Evolutionary conservation across 1,284 basidiomycete genomes (phyloP), one percentile per base, ranked within the genome.

Genomic region (Paramarasmius palmivorus): DNA sequence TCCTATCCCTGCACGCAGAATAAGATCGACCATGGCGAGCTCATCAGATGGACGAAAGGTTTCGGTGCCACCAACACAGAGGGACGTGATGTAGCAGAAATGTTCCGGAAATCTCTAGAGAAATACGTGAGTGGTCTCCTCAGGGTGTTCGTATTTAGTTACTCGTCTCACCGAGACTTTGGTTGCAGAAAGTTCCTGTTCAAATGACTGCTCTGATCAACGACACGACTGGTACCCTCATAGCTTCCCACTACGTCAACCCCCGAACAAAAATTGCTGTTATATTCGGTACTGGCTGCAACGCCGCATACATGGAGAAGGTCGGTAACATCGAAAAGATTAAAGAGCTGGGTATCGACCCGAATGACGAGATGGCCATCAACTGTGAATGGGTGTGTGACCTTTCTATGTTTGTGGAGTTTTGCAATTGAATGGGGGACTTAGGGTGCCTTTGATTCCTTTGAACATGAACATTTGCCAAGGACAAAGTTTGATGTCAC

Each of bases 21-120:
- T 38, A 81, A 83, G 49, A 99, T 99, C 64, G 95, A 99, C 71
- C 95, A 98, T 64, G 97, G 95, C 45, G 84, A 85, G 60, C 86
- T 99, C 41, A 93, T 98, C 62, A 90, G 95, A 34, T 99, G 97
- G 96, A 99, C 97, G 42, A 99, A 99, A 73, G 97, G 96, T 60
- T 99, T 99, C 65, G 94, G 94, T 36, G 92, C 92, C 1, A 72
- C 85, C 5, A 94, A 95, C 68, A 95, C 93, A 19, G 97, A 99
- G 72, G 95, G 95, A 14, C 78, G 83, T 53, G 93, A 99, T 68
- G 95, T 96, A 29, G 95, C 91, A 4, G 90, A 79, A 45, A 95
- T 99, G 92, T 96, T 99, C 78, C 81, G 84, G 52, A 73, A 88
- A 59, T 89, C 92, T 26, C 82, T 99, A 48, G 77, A 81, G 58